Base-by-base conservation (phyloP, 176 grass and related monocot genomes). In the Phragmites australis region DNA sequence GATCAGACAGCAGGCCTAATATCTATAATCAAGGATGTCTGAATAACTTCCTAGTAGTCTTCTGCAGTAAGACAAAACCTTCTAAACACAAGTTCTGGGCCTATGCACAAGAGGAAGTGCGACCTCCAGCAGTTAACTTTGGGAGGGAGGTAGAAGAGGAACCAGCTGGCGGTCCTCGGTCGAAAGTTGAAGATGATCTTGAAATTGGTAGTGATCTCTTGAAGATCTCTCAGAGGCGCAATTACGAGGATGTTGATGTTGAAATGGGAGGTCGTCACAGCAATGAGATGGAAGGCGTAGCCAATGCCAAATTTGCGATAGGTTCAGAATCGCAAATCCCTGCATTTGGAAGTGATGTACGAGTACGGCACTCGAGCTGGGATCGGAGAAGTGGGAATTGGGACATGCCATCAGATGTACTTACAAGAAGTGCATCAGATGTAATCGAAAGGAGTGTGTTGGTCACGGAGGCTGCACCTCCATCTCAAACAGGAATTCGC, bases 181-280 rank as follows among this genome's bases (percentile, higher is more conserved):
- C 88, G 15, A 99, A 99, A 85, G 90, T 95, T 32, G 96, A 99
- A 81, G 92, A 99, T 60, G 96, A 99, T 74, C 87, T 93, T 74
- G 93, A 99, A 68, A 95, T 99, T 25, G 93, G 90, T 21, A 86
- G 78, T 15, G 90, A 99, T 88, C 77, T 95, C 63, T 69, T 93
- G 79, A 93, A 95, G 79, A 99, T 99, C 39, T 99, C 96, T n/a
- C 88, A 85, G 51, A 83, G 88, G 47, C 88, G 51, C 40, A 89
- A 95, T 12, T 95, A 88, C 22, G 96, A 87, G 75, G 90, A 93
- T 43, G 82, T 86, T 27, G 84, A 85, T 75, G 70, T 83, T 54
- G 95, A 91, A 77, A 75, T 72, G 72, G 73, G 73, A 52, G 63
- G 81, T 27, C 64, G 78, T 65, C 31, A 79, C 73, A 84, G 82